Evolutionary conservation across 768 basidiomycete genomes (phyloP).

Genomic region (Nidula microcarpa): DNA sequence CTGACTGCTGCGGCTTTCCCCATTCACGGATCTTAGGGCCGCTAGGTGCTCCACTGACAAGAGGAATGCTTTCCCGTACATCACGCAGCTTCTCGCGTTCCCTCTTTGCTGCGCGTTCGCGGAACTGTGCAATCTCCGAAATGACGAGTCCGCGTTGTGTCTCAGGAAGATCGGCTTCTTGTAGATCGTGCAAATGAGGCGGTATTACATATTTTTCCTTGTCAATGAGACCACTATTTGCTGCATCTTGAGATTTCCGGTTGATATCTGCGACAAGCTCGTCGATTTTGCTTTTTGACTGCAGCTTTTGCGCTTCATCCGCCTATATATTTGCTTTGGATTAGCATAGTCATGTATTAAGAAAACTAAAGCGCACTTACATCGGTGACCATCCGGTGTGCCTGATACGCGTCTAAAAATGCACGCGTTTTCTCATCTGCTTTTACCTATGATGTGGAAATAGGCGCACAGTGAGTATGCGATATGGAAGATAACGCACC

Average conservation of each 20-base stretch:
- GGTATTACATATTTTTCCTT: constrained; percentile 90
- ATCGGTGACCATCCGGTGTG: constrained; percentile 76
- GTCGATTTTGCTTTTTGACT: constrained; percentile 63
- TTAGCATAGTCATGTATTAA: not conserved
- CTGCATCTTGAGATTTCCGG: constrained; percentile 68
- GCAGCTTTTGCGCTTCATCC: constrained; percentile 63
- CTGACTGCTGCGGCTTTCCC: constrained; percentile 59
- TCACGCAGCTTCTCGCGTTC: constrained; percentile 88
- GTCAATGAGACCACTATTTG: constrained; percentile 70
- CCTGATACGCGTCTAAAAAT: constrained; percentile 82
- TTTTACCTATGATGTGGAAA: constrained; percentile 64
- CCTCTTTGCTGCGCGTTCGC: constrained; percentile 88
- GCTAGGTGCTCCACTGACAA: constrained; percentile 47
- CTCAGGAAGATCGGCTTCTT: constrained; percentile 96
- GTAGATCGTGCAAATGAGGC: constrained; percentile 94
- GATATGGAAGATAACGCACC: constrained; percentile 53
- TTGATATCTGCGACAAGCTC: constrained; percentile 70
- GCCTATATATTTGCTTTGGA: constrained; percentile 36
- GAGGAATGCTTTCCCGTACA: constrained; percentile 55
- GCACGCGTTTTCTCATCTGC: constrained; percentile 93
- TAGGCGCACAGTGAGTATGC: constrained; percentile 42
- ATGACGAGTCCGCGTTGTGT: constrained; percentile 89
- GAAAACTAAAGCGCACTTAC: constrained; percentile 40
- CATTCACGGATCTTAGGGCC: constrained; percentile 78
- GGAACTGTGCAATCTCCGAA: constrained; percentile 94